A percentile compares a stretch with the other conserved stretches of the same genome.
phyloP scores from a whole-genome alignment of 805 yeast species.

The Barnettozyma californica region DNA sequence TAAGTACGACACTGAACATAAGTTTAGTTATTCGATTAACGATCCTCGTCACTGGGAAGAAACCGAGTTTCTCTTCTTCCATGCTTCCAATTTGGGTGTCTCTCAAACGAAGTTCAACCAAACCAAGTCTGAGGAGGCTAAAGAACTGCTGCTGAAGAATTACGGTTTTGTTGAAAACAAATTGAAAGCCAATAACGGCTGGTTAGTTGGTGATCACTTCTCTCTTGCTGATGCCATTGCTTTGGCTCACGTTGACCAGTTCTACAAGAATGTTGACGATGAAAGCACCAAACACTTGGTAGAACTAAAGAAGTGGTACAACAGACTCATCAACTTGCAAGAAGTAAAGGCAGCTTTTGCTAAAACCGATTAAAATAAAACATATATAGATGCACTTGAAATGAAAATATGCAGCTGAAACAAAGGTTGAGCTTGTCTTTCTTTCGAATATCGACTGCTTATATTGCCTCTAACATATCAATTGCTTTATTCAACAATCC shows the following conservation, averaged over 20 bases:
- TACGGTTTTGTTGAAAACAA: conserved; percentile 47
- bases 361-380: background rate
- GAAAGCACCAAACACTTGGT: background rate
- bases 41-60: conserved; percentile 44
- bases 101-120: conserved; percentile 51
- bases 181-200: conserved; percentile 42
- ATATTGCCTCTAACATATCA: conserved; percentile 2
- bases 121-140: conserved; percentile 32
- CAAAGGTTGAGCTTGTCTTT: too few species aligned
- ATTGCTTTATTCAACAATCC: conserved; percentile 15
- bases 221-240: conserved; percentile 52
- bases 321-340: background rate
- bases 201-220: conserved; percentile 52
- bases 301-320: conserved; percentile 5
- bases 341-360: conserved; percentile 5
- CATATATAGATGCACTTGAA: background rate
- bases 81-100: conserved; percentile 53
- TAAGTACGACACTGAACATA: conserved; percentile 49
- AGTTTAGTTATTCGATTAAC: conserved; percentile 31
- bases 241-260: conserved; percentile 28
- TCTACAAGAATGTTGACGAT: background rate
- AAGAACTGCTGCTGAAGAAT: conserved; percentile 29
- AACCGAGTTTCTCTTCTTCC: conserved; percentile 49
- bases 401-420: too few species aligned
- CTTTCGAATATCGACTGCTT: too few species aligned